Conservation (phyloP, 2,329 filamentous ascomycete species). For the Talaromyces sp. region DNA sequence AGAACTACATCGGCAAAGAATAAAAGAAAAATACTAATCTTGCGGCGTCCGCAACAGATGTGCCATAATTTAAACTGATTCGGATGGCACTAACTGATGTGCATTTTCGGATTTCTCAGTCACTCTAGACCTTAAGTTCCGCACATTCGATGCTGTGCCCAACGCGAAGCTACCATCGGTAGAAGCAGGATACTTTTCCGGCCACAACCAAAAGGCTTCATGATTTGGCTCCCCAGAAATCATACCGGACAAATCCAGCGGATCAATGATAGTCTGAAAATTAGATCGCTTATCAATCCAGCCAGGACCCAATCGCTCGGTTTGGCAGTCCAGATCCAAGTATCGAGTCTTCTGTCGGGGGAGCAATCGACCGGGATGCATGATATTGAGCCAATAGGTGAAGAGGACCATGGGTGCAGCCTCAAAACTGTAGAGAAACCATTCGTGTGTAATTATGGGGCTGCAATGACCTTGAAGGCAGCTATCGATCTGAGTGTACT, state of each 20-base stretch:
- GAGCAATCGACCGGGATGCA: slow-evolving; percentile 35
- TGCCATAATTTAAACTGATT: background rate
- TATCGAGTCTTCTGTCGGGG: slow-evolving; percentile 28
- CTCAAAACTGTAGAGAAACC: slow-evolving; percentile 39
- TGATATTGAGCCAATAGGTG: slow-evolving; percentile 34
- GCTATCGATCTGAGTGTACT: slow-evolving; percentile 24
- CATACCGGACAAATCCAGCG: slow-evolving; percentile 27
- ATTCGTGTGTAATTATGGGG: slow-evolving; percentile 31
- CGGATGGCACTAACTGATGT: background rate
- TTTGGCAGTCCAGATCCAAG: slow-evolving; percentile 28
- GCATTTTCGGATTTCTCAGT: background rate
- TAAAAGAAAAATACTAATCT: background rate
- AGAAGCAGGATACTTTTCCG: slow-evolving; percentile 28
- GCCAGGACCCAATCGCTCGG: slow-evolving; percentile 32
- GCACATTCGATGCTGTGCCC: slow-evolving; percentile 24
- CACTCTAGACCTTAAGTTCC: background rate
- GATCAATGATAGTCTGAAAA: slow-evolving; percentile 30
- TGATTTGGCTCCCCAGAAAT: slow-evolving; percentile 27
- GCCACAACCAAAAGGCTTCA: slow-evolving; percentile 30
- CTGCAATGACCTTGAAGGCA: slow-evolving; percentile 15
- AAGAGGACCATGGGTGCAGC: slow-evolving; percentile 35
- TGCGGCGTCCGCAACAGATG: background rate
- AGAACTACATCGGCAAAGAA: too few relatives aligned
- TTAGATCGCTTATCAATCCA: slow-evolving; percentile 29
- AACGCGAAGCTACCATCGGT: slow-evolving; percentile 28